Evolutionary conservation across 495 filamentous ascomycete genomes (phyloP).

Genomic region (Eremomyces bilateralis): DNA sequence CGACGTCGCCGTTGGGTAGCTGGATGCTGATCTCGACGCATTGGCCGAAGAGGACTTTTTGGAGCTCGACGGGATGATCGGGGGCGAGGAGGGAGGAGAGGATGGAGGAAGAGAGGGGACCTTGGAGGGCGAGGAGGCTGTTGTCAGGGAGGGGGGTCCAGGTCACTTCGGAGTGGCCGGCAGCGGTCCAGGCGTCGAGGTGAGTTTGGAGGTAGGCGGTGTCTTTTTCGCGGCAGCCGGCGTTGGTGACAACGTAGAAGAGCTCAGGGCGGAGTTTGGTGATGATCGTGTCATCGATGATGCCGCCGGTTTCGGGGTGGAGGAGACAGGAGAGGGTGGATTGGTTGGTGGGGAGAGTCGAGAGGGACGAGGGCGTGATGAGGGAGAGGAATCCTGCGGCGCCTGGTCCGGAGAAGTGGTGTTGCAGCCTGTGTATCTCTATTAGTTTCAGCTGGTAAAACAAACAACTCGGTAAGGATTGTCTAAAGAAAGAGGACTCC

Average conservation of each 20-base stretch:
- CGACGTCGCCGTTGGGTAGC: conserved; percentile 20
- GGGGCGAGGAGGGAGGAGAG: conserved; percentile 24
- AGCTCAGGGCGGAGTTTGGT: conserved; percentile 32
- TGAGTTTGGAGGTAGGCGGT: conserved; percentile 45
- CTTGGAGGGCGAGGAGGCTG: conserved; percentile 70
- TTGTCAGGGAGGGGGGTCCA: conserved; percentile 46
- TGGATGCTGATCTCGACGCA: conserved; percentile 34
- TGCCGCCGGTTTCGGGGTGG: conserved; percentile 67
- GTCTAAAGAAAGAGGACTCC: too few species aligned
- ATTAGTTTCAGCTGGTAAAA: not conserved
- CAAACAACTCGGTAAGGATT: conserved; percentile 10
- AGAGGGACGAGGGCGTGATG: conserved; percentile 51
- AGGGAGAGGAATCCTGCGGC: conserved; percentile 55
- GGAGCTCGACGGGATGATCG: conserved; percentile 30
- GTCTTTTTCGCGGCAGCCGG: conserved; percentile 79
- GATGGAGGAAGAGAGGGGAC: conserved; percentile 46
- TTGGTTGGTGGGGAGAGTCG: conserved; percentile 30
- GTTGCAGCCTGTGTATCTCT: conserved; percentile 33
- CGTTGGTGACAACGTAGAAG: conserved; percentile 93
- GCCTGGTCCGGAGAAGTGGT: conserved; percentile 54
- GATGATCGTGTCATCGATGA: conserved; percentile 83
- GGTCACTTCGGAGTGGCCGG: conserved; percentile 29
- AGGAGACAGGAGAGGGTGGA: conserved; percentile 70
- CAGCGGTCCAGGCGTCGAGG: conserved; percentile 30
- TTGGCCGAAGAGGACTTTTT: conserved; percentile 60